phyloP scores from a whole-genome alignment of 1,139 yeast species.

The Geotrichum candidum region DNA sequence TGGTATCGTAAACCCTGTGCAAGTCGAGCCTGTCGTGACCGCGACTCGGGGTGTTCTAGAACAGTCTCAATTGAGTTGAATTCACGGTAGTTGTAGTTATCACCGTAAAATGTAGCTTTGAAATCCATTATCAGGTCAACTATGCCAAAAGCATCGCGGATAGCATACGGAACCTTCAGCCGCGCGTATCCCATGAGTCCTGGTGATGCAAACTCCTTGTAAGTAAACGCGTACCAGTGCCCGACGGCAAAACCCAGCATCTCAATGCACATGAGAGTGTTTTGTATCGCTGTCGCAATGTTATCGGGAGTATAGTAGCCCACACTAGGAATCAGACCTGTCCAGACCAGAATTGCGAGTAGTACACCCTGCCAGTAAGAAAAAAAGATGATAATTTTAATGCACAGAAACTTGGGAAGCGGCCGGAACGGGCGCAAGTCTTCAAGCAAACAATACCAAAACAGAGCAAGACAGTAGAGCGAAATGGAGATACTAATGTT shows the following conservation, averaged over 20 bases:
- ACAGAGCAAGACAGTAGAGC: constrained; percentile 76
- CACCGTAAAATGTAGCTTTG: constrained; percentile 66
- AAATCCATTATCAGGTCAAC: constrained; percentile 76
- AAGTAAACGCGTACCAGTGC: constrained; percentile 82
- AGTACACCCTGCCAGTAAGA: constrained; percentile 93
- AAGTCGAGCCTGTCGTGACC: constrained; percentile 63
- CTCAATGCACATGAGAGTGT: constrained; percentile 76
- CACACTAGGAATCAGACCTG: constrained; percentile 45
- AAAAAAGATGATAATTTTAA: constrained; percentile 87
- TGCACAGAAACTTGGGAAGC: constrained; percentile 87
- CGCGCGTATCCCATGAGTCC: constrained; percentile 63
- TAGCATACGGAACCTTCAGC: constrained; percentile 52
- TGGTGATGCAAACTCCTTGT: constrained; percentile 59
- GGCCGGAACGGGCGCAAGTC: constrained; percentile 81
- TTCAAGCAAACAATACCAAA: constrained; percentile 79
- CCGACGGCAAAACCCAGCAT: constrained; percentile 80
- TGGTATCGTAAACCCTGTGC: constrained; percentile 80
- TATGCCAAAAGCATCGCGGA: constrained; percentile 70
- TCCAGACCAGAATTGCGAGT: constrained; percentile 53
- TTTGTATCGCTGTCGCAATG: constrained; percentile 56
- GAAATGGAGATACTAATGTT: constrained; percentile 78
- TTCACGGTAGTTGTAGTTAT: constrained; percentile 69
- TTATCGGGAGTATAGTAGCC: constrained; percentile 32
- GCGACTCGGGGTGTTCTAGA: constrained; percentile 62
- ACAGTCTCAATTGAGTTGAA: constrained; percentile 76